phyloP scores from a whole-genome alignment of 78 protist genomes.

The Polysphondylium violaceum region DNA sequence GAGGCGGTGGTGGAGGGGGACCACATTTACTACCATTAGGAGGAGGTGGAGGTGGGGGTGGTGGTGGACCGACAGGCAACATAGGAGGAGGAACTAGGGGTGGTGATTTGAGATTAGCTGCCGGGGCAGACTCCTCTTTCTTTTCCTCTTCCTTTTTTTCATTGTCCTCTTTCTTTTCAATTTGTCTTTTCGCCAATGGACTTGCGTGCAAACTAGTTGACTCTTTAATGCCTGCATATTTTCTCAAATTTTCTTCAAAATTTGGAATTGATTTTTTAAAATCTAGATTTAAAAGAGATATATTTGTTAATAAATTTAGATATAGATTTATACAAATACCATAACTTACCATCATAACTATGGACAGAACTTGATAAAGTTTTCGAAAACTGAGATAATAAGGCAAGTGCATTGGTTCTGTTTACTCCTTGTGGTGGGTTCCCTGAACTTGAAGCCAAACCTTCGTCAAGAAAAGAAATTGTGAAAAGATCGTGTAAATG shows the following conservation, averaged over 20 bases:
- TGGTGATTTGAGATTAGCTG: not conserved
- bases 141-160: not conserved
- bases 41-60: slow-evolving; percentile 45
- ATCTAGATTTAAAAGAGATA: not conserved
- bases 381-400: slow-evolving; percentile 33
- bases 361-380: slow-evolving; percentile 8
- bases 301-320: not conserved
- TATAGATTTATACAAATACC: not conserved
- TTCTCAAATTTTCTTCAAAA: slow-evolving; percentile 6
- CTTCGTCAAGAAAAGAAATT: not conserved
- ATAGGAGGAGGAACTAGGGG: not conserved
- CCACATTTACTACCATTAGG: not conserved
- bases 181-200: too few species aligned
- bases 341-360: slow-evolving; percentile 10
- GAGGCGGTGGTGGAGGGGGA: slow-evolving; percentile 74
- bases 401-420: not conserved
- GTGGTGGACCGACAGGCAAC: not conserved
- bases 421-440: not conserved
- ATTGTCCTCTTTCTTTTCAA: too few species aligned
- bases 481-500: not conserved
- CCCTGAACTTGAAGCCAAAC: too few species aligned
- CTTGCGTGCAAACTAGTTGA: too few species aligned
- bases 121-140: not conserved
- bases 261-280: slow-evolving; percentile 2
- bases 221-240: not conserved